phyloP scores from a whole-genome alignment of 2,329 filamentous ascomycete species.

The Talaromyces islandicus region DNA sequence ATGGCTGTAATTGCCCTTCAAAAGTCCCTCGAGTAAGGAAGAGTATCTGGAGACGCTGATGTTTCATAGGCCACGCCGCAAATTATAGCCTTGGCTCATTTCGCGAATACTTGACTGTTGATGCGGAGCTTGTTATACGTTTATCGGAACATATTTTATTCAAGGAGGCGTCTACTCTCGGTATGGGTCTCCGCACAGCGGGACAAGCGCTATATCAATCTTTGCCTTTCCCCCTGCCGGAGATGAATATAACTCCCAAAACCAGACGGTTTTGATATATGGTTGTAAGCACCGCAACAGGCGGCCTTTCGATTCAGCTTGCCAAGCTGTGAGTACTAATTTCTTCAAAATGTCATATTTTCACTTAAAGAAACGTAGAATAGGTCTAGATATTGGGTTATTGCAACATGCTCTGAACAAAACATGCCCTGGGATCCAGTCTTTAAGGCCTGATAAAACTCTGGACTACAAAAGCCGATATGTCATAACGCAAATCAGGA shows the following conservation, averaged over 20 bases:
- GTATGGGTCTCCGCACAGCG: conserved; percentile 17
- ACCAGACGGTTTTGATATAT: neutral
- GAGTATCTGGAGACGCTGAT: conserved; percentile 25
- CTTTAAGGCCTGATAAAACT: neutral
- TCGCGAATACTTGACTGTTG: conserved; percentile 26
- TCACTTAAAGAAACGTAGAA: neutral
- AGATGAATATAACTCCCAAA: neutral
- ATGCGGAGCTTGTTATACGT: conserved; percentile 23
- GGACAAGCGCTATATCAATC: neutral
- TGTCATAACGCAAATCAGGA: too few species aligned
- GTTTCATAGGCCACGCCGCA: conserved; percentile 24
- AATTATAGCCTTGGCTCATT: conserved; percentile 26
- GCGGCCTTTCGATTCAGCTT: neutral
- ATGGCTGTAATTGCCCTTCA: neutral
- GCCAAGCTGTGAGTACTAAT: neutral
- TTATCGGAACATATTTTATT: conserved; percentile 26
- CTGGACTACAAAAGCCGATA: neutral
- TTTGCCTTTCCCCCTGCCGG: neutral
- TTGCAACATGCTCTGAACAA: neutral
- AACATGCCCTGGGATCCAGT: neutral
- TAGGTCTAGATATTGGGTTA: neutral
- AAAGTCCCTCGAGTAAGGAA: conserved; percentile 21
- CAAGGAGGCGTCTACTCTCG: conserved; percentile 24
- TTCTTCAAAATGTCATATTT: neutral
- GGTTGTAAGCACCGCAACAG: conserved; percentile 2